Conservation (phyloP, 768 basidiomycete species). For the Psilocybe cyanescens region DNA sequence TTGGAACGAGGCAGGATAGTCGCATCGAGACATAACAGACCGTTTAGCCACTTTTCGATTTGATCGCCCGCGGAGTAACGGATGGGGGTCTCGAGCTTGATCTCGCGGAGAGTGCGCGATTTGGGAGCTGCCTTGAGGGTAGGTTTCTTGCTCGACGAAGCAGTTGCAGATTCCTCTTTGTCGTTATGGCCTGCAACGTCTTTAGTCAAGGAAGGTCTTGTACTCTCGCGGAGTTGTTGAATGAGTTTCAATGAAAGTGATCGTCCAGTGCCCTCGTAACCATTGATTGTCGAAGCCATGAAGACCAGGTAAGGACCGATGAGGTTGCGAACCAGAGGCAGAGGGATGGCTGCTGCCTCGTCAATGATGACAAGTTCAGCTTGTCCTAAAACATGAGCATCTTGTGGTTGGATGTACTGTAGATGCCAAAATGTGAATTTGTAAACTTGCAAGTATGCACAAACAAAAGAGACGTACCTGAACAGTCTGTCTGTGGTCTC, state of each 20-base stretch:
- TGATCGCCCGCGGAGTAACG: constrained; percentile 87
- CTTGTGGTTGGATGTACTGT: constrained; percentile 98
- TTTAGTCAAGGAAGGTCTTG: constrained; percentile 77
- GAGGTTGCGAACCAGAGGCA: constrained; percentile 93
- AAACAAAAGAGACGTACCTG: constrained; percentile 61
- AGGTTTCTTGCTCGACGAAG: constrained; percentile 57
- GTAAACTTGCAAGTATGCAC: background rate
- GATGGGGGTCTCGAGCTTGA: constrained; percentile 94
- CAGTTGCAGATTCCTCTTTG: constrained; percentile 41
- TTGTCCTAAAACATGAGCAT: constrained; percentile 96
- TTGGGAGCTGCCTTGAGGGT: constrained; percentile 59
- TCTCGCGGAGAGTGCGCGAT: constrained; percentile 83
- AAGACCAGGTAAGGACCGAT: constrained; percentile 97
- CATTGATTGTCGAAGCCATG: constrained; percentile 99
- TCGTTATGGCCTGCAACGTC: constrained; percentile 43
- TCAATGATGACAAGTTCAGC: constrained; percentile 98
- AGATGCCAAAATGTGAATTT: constrained; percentile 2
- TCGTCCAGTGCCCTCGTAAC: constrained; percentile 99
- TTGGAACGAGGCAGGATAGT: constrained; percentile 52
- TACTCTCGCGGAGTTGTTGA: constrained; percentile 93
- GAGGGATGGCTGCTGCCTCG: constrained; percentile 97
- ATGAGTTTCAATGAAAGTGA: constrained; percentile 97
- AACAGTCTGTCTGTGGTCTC: constrained; percentile 93
- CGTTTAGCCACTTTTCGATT: constrained; percentile 94
- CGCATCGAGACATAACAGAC: constrained; percentile 89